These are phyloP conservation scores for Colletotrichum musicola DNA, from an alignment of 2,329 filamentous ascomycete genomes.

Conservation along the genomic window DNA sequence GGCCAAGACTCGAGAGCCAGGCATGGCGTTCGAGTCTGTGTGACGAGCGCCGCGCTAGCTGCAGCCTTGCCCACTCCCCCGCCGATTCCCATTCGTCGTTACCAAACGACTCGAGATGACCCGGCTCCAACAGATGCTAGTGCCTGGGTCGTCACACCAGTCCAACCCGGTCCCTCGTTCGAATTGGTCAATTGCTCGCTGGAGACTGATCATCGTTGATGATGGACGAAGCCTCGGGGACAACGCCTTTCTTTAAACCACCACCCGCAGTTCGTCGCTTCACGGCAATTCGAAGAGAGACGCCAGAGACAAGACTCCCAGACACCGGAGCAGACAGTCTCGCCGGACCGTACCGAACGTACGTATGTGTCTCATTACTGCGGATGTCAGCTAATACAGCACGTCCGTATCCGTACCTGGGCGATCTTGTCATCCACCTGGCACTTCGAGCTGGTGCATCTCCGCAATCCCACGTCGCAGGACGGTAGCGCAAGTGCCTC, in stretches of 20 bases:
- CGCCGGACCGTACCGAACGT: conserved; percentile 15
- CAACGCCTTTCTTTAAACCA: too few species aligned
- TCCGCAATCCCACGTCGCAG: conserved; percentile 27
- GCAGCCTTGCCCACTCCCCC: conserved; percentile 28
- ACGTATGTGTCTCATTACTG: conserved; percentile 13
- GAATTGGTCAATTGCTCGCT: conserved; percentile 11
- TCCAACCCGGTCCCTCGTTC: conserved; percentile 9
- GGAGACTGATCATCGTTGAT: neutral
- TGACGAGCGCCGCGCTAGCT: conserved; percentile 27
- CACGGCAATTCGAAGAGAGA: too few species aligned
- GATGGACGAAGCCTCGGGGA: too few species aligned
- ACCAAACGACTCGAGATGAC: conserved; percentile 4
- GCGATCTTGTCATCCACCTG: conserved; percentile 18
- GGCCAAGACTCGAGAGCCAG: neutral
- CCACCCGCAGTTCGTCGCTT: too few species aligned
- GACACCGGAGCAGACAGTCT: conserved; percentile 7
- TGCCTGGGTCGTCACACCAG: conserved; percentile 23
- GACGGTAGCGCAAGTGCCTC: conserved; percentile 36
- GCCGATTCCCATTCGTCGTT: conserved; percentile 21
- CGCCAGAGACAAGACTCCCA: neutral
- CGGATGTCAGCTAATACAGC: conserved; percentile 4
- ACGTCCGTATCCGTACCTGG: conserved; percentile 6
- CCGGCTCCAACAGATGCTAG: conserved; percentile 25
- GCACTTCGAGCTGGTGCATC: conserved; percentile 10
- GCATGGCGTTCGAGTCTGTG: conserved; percentile 31